These are phyloP conservation scores for Lichtheimia ornata DNA, from an alignment of 371 early-diverging fungal genomes.

Conservation along the genomic window DNA sequence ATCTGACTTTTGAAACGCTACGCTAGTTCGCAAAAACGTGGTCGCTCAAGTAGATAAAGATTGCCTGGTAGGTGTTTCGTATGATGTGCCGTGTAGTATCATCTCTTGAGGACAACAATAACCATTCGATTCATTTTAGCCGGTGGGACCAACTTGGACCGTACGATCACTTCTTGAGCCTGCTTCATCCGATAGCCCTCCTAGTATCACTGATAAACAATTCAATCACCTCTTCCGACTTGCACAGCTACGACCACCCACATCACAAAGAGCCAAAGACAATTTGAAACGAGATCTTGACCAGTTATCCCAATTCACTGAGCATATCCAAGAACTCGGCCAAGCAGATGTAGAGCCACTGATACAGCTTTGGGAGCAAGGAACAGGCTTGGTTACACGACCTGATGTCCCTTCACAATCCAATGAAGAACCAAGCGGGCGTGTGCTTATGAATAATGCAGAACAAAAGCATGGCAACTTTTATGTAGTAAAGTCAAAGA, in stretches of 20 bases:
- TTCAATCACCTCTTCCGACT: slow-evolving; percentile 33
- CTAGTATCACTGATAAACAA: slow-evolving; percentile 29
- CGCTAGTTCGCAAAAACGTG: too few relatives aligned
- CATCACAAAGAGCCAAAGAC: slow-evolving; percentile 7
- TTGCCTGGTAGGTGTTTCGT: too few relatives aligned
- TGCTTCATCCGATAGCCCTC: slow-evolving; percentile 1
- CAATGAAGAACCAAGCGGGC: slow-evolving; percentile 13
- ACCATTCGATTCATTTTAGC: slow-evolving; percentile 8
- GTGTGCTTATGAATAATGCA: slow-evolving; percentile 29
- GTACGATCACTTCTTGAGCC: slow-evolving; percentile 23
- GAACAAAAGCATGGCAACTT: slow-evolving; percentile 34
- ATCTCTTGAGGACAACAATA: too few relatives aligned
- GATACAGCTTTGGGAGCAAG: slow-evolving; percentile 37
- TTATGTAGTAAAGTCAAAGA: slow-evolving; percentile 22
- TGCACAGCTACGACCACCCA: slow-evolving; percentile 27
- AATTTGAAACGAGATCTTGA: slow-evolving; percentile 33
- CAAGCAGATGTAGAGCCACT: slow-evolving; percentile 24
- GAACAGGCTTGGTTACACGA: slow-evolving; percentile 13
- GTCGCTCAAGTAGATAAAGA: too few relatives aligned
- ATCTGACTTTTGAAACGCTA: too few relatives aligned
- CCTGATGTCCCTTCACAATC: slow-evolving; percentile 6
- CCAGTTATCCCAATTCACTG: slow-evolving; percentile 32
- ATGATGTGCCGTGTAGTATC: too few relatives aligned
- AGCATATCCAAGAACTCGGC: slow-evolving; percentile 24
- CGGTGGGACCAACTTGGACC: slow-evolving; percentile 36